phyloP scores from a whole-genome alignment of 2,329 filamentous ascomycete species.

The Aspergillus chevalieri region DNA sequence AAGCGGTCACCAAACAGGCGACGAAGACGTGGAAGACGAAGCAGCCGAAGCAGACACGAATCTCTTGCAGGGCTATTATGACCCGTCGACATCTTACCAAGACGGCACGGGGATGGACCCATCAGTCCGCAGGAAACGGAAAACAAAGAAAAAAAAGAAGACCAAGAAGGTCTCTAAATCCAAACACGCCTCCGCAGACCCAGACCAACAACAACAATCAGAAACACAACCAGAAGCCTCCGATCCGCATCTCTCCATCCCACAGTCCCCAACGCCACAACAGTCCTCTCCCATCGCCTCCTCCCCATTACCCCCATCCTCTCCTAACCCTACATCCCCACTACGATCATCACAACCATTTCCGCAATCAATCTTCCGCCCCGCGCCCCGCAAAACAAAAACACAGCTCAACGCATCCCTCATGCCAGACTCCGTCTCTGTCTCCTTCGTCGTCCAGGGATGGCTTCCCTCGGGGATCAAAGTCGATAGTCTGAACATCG shows the following conservation, averaged over 20 bases:
- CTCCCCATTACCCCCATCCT: slow-evolving; percentile 6
- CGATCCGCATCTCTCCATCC: neutral
- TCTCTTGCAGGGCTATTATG: slow-evolving; percentile 41
- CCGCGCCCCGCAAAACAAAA: slow-evolving; percentile 26
- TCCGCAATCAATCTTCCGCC: slow-evolving; percentile 16
- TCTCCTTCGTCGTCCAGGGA: slow-evolving; percentile 59
- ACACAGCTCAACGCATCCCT: slow-evolving; percentile 65
- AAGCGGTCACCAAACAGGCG: slow-evolving; percentile 53
- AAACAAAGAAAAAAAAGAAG: slow-evolving; percentile 35
- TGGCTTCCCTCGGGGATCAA: slow-evolving; percentile 60
- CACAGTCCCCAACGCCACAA: neutral
- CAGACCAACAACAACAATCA: slow-evolving; percentile 1
- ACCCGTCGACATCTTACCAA: slow-evolving; percentile 33
- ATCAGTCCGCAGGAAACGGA: slow-evolving; percentile 25
- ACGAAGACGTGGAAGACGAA: slow-evolving; percentile 44
- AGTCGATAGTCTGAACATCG: slow-evolving; percentile 57
- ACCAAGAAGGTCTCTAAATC: slow-evolving; percentile 19
- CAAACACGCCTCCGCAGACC: slow-evolving; percentile 5
- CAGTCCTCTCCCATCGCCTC: slow-evolving; percentile 12
- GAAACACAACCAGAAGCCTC: neutral
- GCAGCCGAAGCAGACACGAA: slow-evolving; percentile 31
- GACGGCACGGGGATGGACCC: slow-evolving; percentile 13
- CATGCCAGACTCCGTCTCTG: slow-evolving; percentile 71
- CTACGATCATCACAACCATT: slow-evolving; percentile 8
- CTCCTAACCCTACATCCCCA: slow-evolving; percentile 8